Evolutionary conservation across 1,284 basidiomycete genomes (phyloP), one percentile per base, ranked within the genome.

Genomic region (Cutaneotrichosporon mucoides): DNA sequence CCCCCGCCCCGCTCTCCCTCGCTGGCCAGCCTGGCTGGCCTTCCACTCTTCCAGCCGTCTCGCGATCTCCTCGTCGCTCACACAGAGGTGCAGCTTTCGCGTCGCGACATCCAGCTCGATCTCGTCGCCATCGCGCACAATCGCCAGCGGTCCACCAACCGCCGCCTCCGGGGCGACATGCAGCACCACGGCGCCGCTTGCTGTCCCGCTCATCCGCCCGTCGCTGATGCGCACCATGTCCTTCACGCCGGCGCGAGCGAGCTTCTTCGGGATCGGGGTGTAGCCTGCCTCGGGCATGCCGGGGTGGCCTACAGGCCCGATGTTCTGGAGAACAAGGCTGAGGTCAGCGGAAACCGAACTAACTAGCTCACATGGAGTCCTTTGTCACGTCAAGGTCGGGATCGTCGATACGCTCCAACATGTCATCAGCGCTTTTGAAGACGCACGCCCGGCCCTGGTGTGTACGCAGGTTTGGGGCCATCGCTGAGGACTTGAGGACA

Each of bases 281-380:
- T 74, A 69, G 2, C 76, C 76, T 11, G 75, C 75, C 55, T 77
- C 76, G 1, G 76, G 76, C 76, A 77, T 77, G 15, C 76, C 76
- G 1, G 75, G 75, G 53, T 72, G 66, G 5, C 75, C 76, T 3
- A 71, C 66, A 0, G 75, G 72, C 1, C 76, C 76, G 45, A 73
- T 73, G 54, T 73, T 72, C 61, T 76, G 72, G 7, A 76, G 62
- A 12, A 77, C 71, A 1, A 77, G 62, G 3, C 67, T 68, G 57
- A 7, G 24, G 24, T 24, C 24, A 24, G 24, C 24, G 24, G 24
- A 24, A 24, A 24, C 24, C 24, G 24, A 24, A 24, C 24, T 24
- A 24, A 24, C 24, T 24, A 16, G 58, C 62, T 57, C 34, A 69
- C 60, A 76, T 69, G 41, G 66, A 68, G 24, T 63, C 64, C 5